Evolutionary conservation across 225 moss, liverwort and hornwort species (phyloP).

Genomic region (Lunularia cruciata): DNA sequence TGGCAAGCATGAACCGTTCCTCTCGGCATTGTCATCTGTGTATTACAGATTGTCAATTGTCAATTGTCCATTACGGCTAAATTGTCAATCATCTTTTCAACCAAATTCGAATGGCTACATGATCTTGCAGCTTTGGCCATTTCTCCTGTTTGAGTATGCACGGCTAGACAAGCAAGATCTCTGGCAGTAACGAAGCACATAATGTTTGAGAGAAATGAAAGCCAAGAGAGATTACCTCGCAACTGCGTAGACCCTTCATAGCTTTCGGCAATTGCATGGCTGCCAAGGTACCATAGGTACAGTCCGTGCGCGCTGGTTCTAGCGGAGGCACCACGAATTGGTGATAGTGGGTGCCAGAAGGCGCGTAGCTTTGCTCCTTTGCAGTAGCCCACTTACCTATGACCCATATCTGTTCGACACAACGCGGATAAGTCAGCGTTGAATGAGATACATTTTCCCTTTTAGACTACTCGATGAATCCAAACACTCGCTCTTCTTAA

Average conservation of each 20-base stretch:
- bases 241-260: slow-evolving; percentile 77
- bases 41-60: too few species aligned
- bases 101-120: too few species aligned
- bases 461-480: too few species aligned
- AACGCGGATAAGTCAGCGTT: background rate
- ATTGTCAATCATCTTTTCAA: too few species aligned
- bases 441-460: too few species aligned
- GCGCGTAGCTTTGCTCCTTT: slow-evolving; percentile 70
- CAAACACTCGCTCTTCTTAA: too few species aligned
- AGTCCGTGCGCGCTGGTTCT: slow-evolving; percentile 63
- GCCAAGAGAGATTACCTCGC: slow-evolving; percentile 53
- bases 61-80: too few species aligned
- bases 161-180: too few species aligned
- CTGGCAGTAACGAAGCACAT: too few species aligned
- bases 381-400: slow-evolving; percentile 78
- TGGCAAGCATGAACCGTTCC: slow-evolving; percentile 46
- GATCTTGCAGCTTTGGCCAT: too few species aligned
- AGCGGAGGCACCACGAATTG: slow-evolving; percentile 89
- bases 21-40: slow-evolving; percentile 51
- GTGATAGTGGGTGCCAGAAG: slow-evolving; percentile 72
- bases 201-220: too few species aligned
- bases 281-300: slow-evolving; percentile 80
- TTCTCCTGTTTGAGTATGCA: too few species aligned
- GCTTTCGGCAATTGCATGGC: slow-evolving; percentile 79
- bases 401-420: slow-evolving; percentile 57